phyloP scores from a whole-genome alignment of 352 stramenopile species.

The Pythium oligandrum region DNA sequence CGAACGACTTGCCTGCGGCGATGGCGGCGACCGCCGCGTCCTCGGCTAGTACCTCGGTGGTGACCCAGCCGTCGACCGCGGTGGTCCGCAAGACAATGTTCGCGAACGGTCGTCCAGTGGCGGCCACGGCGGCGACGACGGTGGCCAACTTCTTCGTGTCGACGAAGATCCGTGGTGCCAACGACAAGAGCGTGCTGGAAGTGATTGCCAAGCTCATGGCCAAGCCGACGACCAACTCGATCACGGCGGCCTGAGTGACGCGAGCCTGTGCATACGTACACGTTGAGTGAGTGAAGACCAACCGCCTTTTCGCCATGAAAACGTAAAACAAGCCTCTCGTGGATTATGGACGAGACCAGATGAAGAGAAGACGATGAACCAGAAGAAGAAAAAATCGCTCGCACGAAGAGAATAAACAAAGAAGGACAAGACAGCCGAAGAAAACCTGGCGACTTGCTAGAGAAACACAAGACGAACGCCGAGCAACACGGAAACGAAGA shows the following conservation, averaged over 20 bases:
- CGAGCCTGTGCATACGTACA: no score
- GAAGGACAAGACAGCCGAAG: constrained; percentile 5
- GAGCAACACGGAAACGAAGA: constrained; percentile 3
- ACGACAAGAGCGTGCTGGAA: constrained; percentile 11
- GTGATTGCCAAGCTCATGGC: constrained; percentile 9
- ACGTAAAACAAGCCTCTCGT: no score
- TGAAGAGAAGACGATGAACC: constrained; percentile 7
- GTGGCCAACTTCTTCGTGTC: constrained; percentile 7
- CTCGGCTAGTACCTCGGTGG: no score
- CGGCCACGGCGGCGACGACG: constrained; percentile 2
- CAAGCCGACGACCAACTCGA: constrained; percentile 5
- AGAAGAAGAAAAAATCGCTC: constrained; percentile 6
- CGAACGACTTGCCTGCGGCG: constrained; percentile 1
- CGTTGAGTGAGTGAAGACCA: no score
- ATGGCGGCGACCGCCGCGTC: not conserved
- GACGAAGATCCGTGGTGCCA: constrained; percentile 5
- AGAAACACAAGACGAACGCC: not conserved
- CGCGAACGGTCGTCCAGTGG: not conserved
- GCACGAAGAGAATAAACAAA: constrained; percentile 6
- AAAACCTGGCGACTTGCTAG: constrained; percentile 1
- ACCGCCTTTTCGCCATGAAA: no score
- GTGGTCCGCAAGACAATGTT: constrained; percentile 1
- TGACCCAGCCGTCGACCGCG: no score
- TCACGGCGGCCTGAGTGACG: constrained; percentile 11
- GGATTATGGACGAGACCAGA: not conserved